Conservation (phyloP, 805 yeast species). For the Suhomyces xylopsoci region DNA sequence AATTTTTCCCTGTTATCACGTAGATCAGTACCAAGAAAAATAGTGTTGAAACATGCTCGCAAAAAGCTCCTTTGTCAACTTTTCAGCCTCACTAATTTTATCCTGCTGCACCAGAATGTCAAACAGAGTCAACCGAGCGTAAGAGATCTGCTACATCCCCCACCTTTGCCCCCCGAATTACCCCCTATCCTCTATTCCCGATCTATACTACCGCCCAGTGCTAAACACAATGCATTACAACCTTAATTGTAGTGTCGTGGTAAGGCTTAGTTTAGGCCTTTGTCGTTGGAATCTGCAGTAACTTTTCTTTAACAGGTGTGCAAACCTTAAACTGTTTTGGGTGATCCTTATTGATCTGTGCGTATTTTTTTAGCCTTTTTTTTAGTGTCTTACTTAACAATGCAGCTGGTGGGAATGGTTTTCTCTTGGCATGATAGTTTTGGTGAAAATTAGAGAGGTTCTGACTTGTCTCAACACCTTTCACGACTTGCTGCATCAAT, state of each 20-base stretch:
- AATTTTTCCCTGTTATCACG: not conserved
- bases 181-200: not conserved
- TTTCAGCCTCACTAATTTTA: not conserved
- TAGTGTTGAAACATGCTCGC: not conserved
- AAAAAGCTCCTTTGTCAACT: not conserved
- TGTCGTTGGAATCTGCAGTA: not conserved
- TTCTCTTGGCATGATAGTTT: not conserved
- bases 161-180: not conserved
- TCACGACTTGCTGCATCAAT: not conserved
- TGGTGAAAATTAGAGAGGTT: not conserved
- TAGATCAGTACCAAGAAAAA: not conserved
- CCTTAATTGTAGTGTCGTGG: not conserved
- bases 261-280: not conserved
- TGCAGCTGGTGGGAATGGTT: not conserved
- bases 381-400: not conserved
- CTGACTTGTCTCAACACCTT: not conserved
- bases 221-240: not conserved
- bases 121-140: not conserved
- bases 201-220: not conserved
- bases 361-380: not conserved
- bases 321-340: not conserved
- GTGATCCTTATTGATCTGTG: not conserved
- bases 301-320: not conserved
- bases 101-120: not conserved
- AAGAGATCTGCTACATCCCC: not conserved